phyloP scores from a whole-genome alignment of 2,329 filamentous ascomycete species.

The Cyclaneusma minus region DNA sequence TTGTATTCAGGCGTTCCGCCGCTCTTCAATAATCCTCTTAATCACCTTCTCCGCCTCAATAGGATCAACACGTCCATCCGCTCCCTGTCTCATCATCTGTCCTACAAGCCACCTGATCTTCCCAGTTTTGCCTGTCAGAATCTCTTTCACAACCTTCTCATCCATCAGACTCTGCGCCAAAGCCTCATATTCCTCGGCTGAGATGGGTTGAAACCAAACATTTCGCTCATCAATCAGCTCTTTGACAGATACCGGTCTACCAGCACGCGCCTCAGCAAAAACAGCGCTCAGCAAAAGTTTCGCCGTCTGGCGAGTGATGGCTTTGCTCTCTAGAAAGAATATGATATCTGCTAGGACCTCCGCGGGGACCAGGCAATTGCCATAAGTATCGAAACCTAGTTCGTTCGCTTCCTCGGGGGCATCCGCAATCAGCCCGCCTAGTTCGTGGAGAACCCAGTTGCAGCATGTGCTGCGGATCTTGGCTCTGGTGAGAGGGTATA shows the following conservation, averaged over 20 bases:
- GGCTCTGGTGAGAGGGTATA: conserved; percentile 4
- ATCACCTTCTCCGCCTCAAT: conserved; percentile 38
- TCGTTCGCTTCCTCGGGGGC: conserved; percentile 8
- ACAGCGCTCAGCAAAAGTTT: conserved; percentile 41
- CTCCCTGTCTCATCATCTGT: conserved; percentile 47
- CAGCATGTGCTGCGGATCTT: conserved; percentile 29
- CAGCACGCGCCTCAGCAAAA: conserved; percentile 24
- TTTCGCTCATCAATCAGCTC: conserved; percentile 40
- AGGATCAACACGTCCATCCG: conserved; percentile 46
- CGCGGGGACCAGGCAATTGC: conserved; percentile 12
- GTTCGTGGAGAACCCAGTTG: conserved; percentile 62
- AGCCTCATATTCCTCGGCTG: conserved; percentile 34
- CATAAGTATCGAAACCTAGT: conserved; percentile 3
- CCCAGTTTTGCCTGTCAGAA: conserved; percentile 43
- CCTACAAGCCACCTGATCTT: conserved; percentile 56
- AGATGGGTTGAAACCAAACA: conserved; percentile 36
- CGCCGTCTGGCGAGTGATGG: conserved; percentile 37
- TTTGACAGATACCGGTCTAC: conserved; percentile 6
- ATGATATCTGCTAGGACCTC: conserved; percentile 26
- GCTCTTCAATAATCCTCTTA: conserved; percentile 26
- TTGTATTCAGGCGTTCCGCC: not conserved
- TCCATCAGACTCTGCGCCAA: conserved; percentile 40
- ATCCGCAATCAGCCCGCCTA: conserved; percentile 50
- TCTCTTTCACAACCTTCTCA: conserved; percentile 39
- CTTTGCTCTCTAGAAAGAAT: conserved; percentile 23